Base-by-base conservation (phyloP, 805 yeast species). In the Ascoidea rubescens region DNA sequence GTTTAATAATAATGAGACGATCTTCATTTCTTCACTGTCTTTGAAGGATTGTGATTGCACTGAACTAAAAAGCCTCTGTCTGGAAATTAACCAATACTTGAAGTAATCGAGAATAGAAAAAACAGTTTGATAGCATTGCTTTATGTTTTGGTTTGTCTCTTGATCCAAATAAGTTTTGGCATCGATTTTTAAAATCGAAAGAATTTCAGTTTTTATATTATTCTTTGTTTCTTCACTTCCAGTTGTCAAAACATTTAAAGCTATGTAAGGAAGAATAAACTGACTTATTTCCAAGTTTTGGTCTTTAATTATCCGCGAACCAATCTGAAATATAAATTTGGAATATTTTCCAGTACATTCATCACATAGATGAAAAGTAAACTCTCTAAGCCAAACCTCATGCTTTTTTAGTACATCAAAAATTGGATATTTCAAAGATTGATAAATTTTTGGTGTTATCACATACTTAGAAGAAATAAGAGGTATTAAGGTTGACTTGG, bases 61-160 rank as follows among this genome's bases (percentile, higher is more conserved):
- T 66, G 62, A 59, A 50, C 67, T 67, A 21, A 21, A 21, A 21
- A 21, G 28, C 28, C 28, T 21, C 45, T 70, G 71, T 46, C 69
- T 67, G 47, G 68, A 69, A 1, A 75, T 69, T 1, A 67, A 60
- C 96, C 96, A 89, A 58, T 84, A 87, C 53, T 82, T 78, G 56
- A 89, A 78, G 60, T 89, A 88, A 60, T 93, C 98, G 31, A 90
- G 67, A 4, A 90, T 79, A 46, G 80, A 79, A 59, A 93, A 88
- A 0, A 89, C 75, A 0, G 88, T 71, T 54, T 85, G 85, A 59
- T 79, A 86, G 57, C 88, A 83, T 47, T 77, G 67, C 58, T 78
- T 79, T 54, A 84, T 62, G 54, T 75, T 77, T 55, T 84, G 91
- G 1, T 78, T 67, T 48, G 75, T 71, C 49, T 79, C 78, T 32